Conservation (phyloP, 2,329 filamentous ascomycete species). For the Fusarium guadeloupense region DNA sequence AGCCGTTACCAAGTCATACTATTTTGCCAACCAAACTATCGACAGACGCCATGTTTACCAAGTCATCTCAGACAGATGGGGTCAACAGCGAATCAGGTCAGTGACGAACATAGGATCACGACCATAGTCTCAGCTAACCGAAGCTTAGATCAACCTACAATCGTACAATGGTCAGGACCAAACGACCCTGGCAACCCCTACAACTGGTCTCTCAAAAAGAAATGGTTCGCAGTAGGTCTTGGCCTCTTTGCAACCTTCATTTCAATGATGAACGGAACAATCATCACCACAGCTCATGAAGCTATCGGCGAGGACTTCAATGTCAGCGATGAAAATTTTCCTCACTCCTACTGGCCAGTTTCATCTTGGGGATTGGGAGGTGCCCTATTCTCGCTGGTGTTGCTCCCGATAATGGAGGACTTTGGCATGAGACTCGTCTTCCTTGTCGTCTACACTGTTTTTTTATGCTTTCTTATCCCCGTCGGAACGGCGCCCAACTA, state of each 20-base stretch:
- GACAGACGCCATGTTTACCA: background rate
- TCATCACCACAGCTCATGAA: conserved; percentile 24
- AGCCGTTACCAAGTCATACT: background rate
- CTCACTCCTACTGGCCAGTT: conserved; percentile 30
- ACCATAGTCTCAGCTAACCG: background rate
- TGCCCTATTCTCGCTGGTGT: conserved; percentile 9
- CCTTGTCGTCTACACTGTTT: conserved; percentile 7
- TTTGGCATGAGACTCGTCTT: conserved; percentile 27
- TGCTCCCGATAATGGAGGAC: conserved; percentile 26
- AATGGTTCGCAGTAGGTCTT: conserved; percentile 17
- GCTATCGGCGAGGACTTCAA: conserved; percentile 15
- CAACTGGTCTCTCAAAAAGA: conserved; percentile 25
- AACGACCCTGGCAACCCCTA: conserved; percentile 18
- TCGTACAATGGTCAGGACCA: conserved; percentile 17
- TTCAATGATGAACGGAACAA: conserved; percentile 29
- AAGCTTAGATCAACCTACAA: background rate
- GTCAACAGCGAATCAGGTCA: too few species aligned
- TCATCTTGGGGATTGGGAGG: conserved; percentile 21
- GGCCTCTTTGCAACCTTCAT: conserved; percentile 25
- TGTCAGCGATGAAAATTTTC: conserved; percentile 13
- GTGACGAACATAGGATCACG: too few species aligned
- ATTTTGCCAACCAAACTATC: too few species aligned
- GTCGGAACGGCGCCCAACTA: conserved; percentile 19
- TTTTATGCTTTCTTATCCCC: conserved; percentile 14
- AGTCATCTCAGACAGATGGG: background rate